Percentiles rank a stretch among this genome's conserved stretches.
These are phyloP conservation scores for Croton laevigatus DNA, from an alignment of 441 rosid genomes.

Conservation along the genomic window DNA sequence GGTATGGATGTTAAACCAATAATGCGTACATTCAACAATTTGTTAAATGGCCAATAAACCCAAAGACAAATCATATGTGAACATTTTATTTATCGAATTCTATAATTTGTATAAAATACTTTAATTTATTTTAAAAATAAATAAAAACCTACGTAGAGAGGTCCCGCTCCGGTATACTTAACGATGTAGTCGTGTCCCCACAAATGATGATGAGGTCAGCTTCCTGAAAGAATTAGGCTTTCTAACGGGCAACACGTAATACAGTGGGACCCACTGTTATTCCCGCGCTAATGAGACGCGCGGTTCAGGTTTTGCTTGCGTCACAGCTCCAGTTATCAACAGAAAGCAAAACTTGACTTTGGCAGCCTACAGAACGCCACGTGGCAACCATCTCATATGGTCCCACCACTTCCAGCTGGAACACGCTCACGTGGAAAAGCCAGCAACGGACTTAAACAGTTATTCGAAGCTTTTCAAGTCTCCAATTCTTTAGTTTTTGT, in stretches of 20 bases:
- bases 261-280: slow-evolving; percentile 18
- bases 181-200: slow-evolving; percentile 12
- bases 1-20: too few species aligned
- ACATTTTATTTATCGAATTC: too few species aligned
- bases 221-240: slow-evolving; percentile 19
- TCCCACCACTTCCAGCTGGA: slow-evolving; percentile 12
- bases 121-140: too few species aligned
- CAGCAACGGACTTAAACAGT: too few species aligned
- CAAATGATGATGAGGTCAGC: slow-evolving; percentile 26
- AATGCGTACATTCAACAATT: too few species aligned
- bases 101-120: too few species aligned
- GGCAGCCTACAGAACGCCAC: slow-evolving; percentile 16
- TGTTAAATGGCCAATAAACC: too few species aligned
- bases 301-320: slow-evolving; percentile 35
- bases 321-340: slow-evolving; percentile 19
- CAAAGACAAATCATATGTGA: too few species aligned
- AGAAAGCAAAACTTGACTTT: neutral
- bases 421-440: slow-evolving; percentile 17
- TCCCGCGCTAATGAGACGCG: slow-evolving; percentile 25
- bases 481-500: neutral
- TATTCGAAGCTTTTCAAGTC: neutral
- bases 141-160: neutral
- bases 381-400: neutral
- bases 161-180: slow-evolving; percentile 7
- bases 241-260: slow-evolving; percentile 44